A percentile compares a stretch with the other conserved stretches of the same genome.
These are phyloP conservation scores for Russula foetens DNA, from an alignment of 768 basidiomycete genomes.

Conservation along the genomic window DNA sequence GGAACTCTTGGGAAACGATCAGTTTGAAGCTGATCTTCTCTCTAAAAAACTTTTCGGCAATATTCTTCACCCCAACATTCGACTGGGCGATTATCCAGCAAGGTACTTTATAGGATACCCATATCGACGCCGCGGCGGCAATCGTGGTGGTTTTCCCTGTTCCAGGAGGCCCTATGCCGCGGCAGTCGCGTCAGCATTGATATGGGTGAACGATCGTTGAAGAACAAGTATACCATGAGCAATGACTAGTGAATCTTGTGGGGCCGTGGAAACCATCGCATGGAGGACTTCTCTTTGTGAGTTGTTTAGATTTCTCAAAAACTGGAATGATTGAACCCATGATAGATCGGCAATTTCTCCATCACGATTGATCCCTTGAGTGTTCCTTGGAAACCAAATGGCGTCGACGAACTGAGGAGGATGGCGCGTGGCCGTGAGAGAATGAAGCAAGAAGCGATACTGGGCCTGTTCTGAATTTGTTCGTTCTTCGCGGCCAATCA, in stretches of 20 bases:
- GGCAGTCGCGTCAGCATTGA: not conserved
- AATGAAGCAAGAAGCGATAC: slow-evolving; percentile 1
- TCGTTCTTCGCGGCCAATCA: slow-evolving; percentile 12
- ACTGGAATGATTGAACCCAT: not conserved
- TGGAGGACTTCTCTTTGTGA: slow-evolving; percentile 4
- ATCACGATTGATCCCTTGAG: not conserved
- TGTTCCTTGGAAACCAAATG: slow-evolving; percentile 6
- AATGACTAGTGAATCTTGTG: slow-evolving; percentile 7
- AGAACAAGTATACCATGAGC: slow-evolving; percentile 4
- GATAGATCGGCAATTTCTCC: not conserved
- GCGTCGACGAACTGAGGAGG: not conserved
- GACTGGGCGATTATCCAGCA: slow-evolving; percentile 75
- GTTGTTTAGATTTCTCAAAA: not conserved
- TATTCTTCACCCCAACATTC: slow-evolving; percentile 81
- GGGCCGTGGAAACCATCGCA: slow-evolving; percentile 1
- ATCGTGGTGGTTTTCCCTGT: slow-evolving; percentile 18
- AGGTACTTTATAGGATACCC: not conserved
- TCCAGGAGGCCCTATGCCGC: slow-evolving; percentile 11
- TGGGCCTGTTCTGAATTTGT: slow-evolving; percentile 1
- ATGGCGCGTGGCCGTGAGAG: not conserved
- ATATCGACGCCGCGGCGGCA: slow-evolving; percentile 1
- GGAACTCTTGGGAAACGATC: slow-evolving; percentile 26
- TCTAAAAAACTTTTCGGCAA: slow-evolving; percentile 58
- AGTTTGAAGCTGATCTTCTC: slow-evolving; percentile 53
- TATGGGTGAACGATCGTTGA: not conserved